Conservation (phyloP, 257 asterid species). For the Primulina tabacum region DNA sequence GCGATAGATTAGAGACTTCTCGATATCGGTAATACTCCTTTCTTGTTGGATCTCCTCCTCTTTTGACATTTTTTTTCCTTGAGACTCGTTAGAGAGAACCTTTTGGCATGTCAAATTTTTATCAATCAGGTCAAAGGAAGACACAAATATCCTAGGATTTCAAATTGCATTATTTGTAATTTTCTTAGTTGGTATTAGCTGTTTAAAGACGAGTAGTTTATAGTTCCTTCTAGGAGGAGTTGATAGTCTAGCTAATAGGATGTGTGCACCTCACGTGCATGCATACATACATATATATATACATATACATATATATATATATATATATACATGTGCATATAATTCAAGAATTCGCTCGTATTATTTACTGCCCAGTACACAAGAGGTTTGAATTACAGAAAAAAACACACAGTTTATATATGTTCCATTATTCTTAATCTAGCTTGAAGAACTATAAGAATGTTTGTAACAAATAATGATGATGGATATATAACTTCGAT, state of each 20-base stretch:
- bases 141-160: background rate
- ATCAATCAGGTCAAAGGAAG: too few relatives aligned
- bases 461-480: background rate
- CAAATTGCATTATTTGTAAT: background rate
- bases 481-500: slow-evolving; percentile 18
- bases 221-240: background rate
- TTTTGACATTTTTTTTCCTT: background rate
- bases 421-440: background rate
- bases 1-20: too few relatives aligned
- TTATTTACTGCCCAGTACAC: background rate
- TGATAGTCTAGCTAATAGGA: background rate
- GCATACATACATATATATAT: too few relatives aligned
- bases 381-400: background rate
- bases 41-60: background rate
- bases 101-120: too few relatives aligned
- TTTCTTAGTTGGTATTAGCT: background rate
- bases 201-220: too few relatives aligned
- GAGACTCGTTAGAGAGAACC: background rate
- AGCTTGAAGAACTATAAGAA: background rate
- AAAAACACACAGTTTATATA: background rate
- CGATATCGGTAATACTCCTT: background rate
- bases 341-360: background rate
- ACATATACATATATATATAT: too few relatives aligned
- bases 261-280: background rate
- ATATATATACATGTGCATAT: too few relatives aligned